phyloP scores from a whole-genome alignment of 2,329 filamentous ascomycete genomes.

The Diaporthe vexans region DNA sequence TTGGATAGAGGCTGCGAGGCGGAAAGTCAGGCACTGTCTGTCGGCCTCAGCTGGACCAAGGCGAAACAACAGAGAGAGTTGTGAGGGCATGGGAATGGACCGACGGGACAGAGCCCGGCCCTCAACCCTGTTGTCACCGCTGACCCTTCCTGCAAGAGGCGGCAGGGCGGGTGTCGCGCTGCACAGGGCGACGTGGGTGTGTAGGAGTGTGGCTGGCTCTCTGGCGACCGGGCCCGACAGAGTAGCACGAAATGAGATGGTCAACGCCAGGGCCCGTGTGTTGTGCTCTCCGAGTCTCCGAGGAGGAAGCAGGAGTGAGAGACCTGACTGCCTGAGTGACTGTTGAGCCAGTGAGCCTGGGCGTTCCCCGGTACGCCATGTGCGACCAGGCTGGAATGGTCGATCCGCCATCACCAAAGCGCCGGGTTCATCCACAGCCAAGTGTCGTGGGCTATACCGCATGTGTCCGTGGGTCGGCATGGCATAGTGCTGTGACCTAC shows the following conservation, averaged over 20 bases:
- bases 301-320: not conserved
- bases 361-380: constrained; percentile 30
- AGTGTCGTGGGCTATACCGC: constrained; percentile 5
- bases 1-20: not conserved
- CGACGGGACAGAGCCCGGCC: not conserved
- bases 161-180: constrained; percentile 5
- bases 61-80: not conserved
- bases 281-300: constrained; percentile 34
- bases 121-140: not conserved
- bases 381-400: constrained; percentile 27
- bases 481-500: constrained; percentile 7
- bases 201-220: constrained; percentile 9
- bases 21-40: not conserved
- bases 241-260: constrained; percentile 24
- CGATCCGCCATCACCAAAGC: constrained; percentile 33
- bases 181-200: constrained; percentile 6
- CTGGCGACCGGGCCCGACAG: constrained; percentile 24
- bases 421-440: constrained; percentile 32
- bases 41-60: constrained; percentile 5
- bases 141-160: not conserved
- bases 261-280: constrained; percentile 35
- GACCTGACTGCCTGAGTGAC: no score
- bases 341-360: constrained; percentile 4
- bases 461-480: constrained; percentile 16
- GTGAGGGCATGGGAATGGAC: not conserved